Base-by-base conservation (phyloP, 176 grass and related monocot species). In the Rhynchospora tenuis region DNA sequence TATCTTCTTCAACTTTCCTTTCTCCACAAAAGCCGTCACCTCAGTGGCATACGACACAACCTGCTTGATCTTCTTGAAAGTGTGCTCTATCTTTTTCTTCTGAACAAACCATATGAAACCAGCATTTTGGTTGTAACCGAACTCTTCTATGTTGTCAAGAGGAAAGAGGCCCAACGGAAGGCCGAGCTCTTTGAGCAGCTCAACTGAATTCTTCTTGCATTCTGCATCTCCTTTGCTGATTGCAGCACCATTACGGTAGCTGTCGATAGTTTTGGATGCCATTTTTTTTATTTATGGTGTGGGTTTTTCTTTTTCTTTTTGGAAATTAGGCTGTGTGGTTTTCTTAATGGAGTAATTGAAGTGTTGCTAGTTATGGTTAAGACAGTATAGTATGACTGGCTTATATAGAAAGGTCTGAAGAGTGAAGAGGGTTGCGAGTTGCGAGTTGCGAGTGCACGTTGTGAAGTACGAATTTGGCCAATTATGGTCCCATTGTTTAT, bases 51-150 rank as follows among this genome's bases (percentile, higher is more conserved):
- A 83, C 14, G 62, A 69, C 2, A 83, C 81, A 0, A 24, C 59
- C 5, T 65, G 59, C 6, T 83, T 83, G 27, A 83, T 83, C 15
- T 70, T 83, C 5, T 83, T 83, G 81, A 83, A 83, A 26, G 22
- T 83, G 16, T 83, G 81, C 0, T 83, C 62, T 22, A 67, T 54
- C 45, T 70, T 83, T 27, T 83, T 83, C 81, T 83, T 68, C 12
- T 83, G 81, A 27, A 48, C 2, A n/a, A 83, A 65, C 81, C 81
- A 83, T 42, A 83, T 56, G 43, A 83, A 83, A 23, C 81, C 3
- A 0, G 62, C 61, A 19, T 13, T 31, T 26, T 9, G 23, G 11
- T 70, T 83, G 29, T 83, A 83, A 59, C 81, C 81, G 9, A 83
- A 83, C 81, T 83, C 81, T 33, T 45, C 28, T 52, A 79, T 31